Evolutionary conservation across 495 filamentous ascomycete species (phyloP), one percentile per base, ranked within the genome.

Genomic region (Trichoderma reesei): DNA sequence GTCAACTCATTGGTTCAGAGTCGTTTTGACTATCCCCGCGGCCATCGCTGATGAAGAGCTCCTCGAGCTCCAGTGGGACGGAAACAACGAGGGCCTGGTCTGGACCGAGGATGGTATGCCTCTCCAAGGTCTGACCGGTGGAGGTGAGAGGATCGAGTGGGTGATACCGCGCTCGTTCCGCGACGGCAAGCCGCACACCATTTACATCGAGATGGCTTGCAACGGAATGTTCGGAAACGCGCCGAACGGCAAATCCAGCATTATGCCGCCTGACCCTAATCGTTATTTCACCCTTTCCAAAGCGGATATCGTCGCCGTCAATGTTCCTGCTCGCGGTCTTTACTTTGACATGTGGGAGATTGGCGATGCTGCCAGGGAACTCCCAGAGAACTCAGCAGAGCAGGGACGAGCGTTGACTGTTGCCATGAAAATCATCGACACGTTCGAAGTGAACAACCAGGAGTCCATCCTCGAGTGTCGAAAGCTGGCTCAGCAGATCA

Each of bases 221-320:
- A 98, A 98, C 75, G 85, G 86, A 68, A 98, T 98, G 93, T 97
- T 98, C 76, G 94, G 94, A 61, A 97, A 96, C 75, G 88, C 90
- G 0, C 79, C 86, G 2, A 89, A 87, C 26, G 92, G 90, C 13
- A 92, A 96, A 72, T 18, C 61, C 36, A 84, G 78, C 6, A 97
- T 96, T 64, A 91, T 96, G 71, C 92, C 94, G 8, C 94, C 94
- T 1, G 80, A 86, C 59, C 90, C 90, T 18, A 84, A 96, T 75
- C 88, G 81, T 69, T 89, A 86, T 68, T 98, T 87, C 72, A 81
- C 83, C 56, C 79, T 98, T 61, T 75, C 76, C 51, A 87, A 80
- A 54, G 93, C 94, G n/a, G 87, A 90, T 64, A 94, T 98, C 63
- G 87, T 92, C 1, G 90, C 90, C 42, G 87, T 97, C 39, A 96